These are phyloP conservation scores for Euphrasia confusa DNA, from an alignment of 257 asterid genomes.

Conservation along the genomic window DNA sequence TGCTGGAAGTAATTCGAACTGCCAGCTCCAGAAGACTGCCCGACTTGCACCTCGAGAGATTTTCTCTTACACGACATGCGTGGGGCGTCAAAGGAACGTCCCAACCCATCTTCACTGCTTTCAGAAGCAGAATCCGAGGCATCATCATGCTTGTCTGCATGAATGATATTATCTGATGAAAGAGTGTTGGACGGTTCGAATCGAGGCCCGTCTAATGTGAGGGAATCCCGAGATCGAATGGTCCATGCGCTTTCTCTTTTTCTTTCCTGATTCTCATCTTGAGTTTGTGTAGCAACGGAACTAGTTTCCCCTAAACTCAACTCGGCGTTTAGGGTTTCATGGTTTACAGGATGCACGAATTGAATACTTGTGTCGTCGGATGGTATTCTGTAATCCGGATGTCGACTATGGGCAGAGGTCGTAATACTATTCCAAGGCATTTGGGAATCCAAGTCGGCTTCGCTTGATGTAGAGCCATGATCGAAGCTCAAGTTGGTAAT, in stretches of 20 bases:
- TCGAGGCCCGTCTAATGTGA: constrained; percentile 7
- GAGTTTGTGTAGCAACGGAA: constrained; percentile 25
- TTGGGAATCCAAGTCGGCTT: constrained; percentile 57
- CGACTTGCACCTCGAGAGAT: constrained; percentile 50
- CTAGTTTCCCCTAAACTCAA: constrained; percentile 78
- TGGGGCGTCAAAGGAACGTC: constrained; percentile 43
- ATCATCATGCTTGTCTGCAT: neutral
- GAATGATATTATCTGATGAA: constrained; percentile 28
- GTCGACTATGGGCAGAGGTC: constrained; percentile 43
- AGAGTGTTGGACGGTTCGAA: constrained; percentile 34
- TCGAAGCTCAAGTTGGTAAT: constrained; percentile 58
- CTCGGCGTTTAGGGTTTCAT: neutral
- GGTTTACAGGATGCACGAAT: neutral
- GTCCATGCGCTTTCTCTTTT: neutral
- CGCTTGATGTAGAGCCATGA: constrained; percentile 57
- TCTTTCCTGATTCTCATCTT: neutral
- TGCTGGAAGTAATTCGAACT: constrained; percentile 43
- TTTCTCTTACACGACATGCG: constrained; percentile 76
- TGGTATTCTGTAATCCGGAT: constrained; percentile 46
- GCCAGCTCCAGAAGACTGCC: constrained; percentile 68
- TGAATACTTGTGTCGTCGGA: constrained; percentile 33
- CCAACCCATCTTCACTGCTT: constrained; percentile 39
- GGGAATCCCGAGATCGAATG: neutral
- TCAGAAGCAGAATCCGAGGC: neutral
- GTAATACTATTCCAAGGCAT: constrained; percentile 56